Base-by-base conservation (phyloP, 345 rosid species). In the Eucalyptus regnans region DNA sequence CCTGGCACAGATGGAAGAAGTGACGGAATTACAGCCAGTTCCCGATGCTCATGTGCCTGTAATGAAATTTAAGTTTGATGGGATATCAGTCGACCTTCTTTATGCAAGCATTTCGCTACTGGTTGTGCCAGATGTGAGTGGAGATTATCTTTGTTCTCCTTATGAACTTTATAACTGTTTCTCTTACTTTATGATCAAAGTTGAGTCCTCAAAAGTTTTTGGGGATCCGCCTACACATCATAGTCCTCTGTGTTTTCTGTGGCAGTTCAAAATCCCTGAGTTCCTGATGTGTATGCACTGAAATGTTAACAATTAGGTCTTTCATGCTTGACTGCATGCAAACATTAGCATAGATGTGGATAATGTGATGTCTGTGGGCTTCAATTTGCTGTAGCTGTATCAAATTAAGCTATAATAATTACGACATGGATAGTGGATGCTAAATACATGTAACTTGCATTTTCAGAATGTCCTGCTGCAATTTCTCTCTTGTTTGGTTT, bases 11-110 rank as follows among this genome's bases (percentile, higher is more conserved):
- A 94, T 93, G 97, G 99, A 94, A 91, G 98, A 96, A 92, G 96
- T 97, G 29, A 93, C 96, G 44, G 99, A 97, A 92, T 94, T 97
- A 88, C 99, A 97, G 88, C 97, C 99, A 56, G 95, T 97, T 91
- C 98, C 99, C 7, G 97, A 97, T 88, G 99, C 99, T 90, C 98
- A 97, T 87, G 99, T 97, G 58, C 99, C 99, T 5, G 98, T 96
- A 80, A 95, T 97, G 99, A 97, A 95, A 93, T 96, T 97, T 90
- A 97, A 96, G 90, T 97, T 95, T 89, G 96, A 93, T 90, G 98
- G 98, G 91, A 95, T 96, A 93, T 94, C 98, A 17, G 90, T 97
- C 86, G 99, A 97, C 92, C 98, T 97, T 84, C 98, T 97, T 37
- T 97, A 97, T 92, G 99, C 99, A 86, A 97, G 98, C 88, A 92